phyloP scores from a whole-genome alignment of 2,329 filamentous ascomycete species.

The Orbilia oligospora region DNA sequence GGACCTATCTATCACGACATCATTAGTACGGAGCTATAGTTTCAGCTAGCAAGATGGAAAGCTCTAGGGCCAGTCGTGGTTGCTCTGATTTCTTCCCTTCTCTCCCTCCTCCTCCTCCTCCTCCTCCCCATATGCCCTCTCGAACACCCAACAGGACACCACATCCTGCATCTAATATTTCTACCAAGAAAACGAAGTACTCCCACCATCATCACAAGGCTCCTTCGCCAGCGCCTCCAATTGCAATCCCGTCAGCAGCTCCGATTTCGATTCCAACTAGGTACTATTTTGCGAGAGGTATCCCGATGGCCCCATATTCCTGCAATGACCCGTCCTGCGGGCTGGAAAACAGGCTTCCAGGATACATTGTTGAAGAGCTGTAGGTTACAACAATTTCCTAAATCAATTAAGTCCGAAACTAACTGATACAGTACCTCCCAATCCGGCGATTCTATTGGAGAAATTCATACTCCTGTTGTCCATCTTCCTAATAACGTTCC shows the following conservation, averaged over 20 bases:
- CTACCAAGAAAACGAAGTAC: neutral
- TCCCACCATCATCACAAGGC: neutral
- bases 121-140: neutral
- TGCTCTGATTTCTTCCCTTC: neutral
- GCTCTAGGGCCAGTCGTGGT: too few species aligned
- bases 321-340: conserved; percentile 11
- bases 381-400: conserved; percentile 3
- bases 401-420: conserved; percentile 17
- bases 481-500: conserved; percentile 40
- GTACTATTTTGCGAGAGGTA: neutral
- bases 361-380: conserved; percentile 20
- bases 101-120: neutral
- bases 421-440: conserved; percentile 8
- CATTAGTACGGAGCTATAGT: neutral
- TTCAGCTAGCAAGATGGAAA: neutral
- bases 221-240: neutral
- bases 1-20: conserved; percentile 3
- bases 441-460: conserved; percentile 5
- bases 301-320: neutral
- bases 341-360: neutral
- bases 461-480: conserved; percentile 32
- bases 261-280: neutral
- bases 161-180: neutral
- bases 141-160: neutral
- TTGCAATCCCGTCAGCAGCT: neutral